These are phyloP conservation scores for Xylaria digitata DNA, from an alignment of 2,329 filamentous ascomycete genomes.

Conservation along the genomic window DNA sequence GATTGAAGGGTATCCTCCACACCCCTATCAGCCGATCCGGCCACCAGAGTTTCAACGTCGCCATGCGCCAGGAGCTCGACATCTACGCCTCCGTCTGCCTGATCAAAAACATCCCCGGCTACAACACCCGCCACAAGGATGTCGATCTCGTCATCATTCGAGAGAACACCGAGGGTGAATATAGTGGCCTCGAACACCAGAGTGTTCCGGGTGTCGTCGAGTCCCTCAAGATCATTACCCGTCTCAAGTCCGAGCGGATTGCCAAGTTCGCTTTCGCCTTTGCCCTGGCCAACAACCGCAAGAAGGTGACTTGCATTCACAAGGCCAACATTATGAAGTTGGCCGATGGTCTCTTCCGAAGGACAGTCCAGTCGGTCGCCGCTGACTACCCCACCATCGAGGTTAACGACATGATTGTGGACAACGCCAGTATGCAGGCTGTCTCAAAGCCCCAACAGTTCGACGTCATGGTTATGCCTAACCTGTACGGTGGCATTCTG, in stretches of 20 bases:
- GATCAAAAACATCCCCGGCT: slow-evolving; percentile 99
- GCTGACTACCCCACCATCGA: slow-evolving; percentile 96
- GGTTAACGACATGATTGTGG: slow-evolving; percentile 99
- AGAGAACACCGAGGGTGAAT: slow-evolving; percentile 99
- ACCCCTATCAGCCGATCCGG: slow-evolving; percentile 96
- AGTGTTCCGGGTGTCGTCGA: slow-evolving; percentile 96
- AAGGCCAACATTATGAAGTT: slow-evolving; percentile 99
- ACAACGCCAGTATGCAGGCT: slow-evolving; percentile 99
- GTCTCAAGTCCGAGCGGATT: slow-evolving; percentile 98
- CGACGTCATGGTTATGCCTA: slow-evolving; percentile 99
- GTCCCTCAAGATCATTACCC: slow-evolving; percentile 99
- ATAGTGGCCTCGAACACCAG: slow-evolving; percentile 98
- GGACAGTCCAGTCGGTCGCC: slow-evolving; percentile 92
- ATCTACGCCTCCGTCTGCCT: slow-evolving; percentile 98
- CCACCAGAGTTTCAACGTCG: slow-evolving; percentile 99
- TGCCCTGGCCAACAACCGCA: slow-evolving; percentile 96
- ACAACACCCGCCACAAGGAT: slow-evolving; percentile 95
- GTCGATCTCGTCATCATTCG: slow-evolving; percentile 99
- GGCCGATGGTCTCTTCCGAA: slow-evolving; percentile 97
- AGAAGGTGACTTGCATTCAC: slow-evolving; percentile 99
- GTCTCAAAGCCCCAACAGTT: slow-evolving; percentile 97
- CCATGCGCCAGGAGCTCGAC: slow-evolving; percentile 98
- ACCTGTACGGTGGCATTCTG: slow-evolving; percentile 97
- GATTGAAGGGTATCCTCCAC: slow-evolving; percentile 98
- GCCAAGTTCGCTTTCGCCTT: slow-evolving; percentile 99